Percentiles rank a stretch among this genome's conserved stretches.
Evolutionary conservation across 805 yeast species (phyloP).

Genomic region (Zygoascus flipseniorum): DNA sequence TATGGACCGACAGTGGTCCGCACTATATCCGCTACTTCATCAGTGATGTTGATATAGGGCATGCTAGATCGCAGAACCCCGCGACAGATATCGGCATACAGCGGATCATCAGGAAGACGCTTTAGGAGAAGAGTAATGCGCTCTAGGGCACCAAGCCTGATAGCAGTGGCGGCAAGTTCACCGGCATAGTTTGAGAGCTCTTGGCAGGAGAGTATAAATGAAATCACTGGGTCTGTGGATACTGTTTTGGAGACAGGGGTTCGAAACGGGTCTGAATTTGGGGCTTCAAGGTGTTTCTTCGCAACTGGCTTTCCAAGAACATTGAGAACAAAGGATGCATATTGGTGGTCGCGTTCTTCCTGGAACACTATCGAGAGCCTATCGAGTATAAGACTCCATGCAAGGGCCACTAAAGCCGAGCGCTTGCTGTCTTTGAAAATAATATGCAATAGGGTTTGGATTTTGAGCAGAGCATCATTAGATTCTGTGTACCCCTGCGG

Average conservation of each 20-base stretch:
- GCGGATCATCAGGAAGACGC: not conserved
- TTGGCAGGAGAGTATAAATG: not conserved
- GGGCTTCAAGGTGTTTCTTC: not conserved
- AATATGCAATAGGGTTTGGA: slow-evolving; percentile 12
- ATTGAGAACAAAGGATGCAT: slow-evolving; percentile 2
- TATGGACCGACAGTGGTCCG: not conserved
- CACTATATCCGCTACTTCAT: not conserved
- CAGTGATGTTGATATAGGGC: not conserved
- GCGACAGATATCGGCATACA: not conserved
- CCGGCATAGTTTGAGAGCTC: not conserved
- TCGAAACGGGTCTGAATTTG: not conserved
- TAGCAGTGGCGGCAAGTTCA: not conserved
- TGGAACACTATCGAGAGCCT: slow-evolving; percentile 19
- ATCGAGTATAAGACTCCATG: slow-evolving; percentile 24
- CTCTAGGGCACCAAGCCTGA: not conserved
- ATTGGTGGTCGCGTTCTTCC: slow-evolving; percentile 8
- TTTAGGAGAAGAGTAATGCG: not conserved
- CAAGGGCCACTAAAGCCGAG: slow-evolving; percentile 16
- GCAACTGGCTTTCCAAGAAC: not conserved
- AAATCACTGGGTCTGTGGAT: not conserved
- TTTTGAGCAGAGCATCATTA: slow-evolving; percentile 14
- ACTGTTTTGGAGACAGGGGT: slow-evolving; percentile 1
- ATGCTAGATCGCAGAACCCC: not conserved
- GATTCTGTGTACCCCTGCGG: slow-evolving; percentile 8
- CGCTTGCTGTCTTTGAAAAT: slow-evolving; percentile 1